phyloP scores from a whole-genome alignment of 306 rosid genomes.

The Begonia loranthoides region DNA sequence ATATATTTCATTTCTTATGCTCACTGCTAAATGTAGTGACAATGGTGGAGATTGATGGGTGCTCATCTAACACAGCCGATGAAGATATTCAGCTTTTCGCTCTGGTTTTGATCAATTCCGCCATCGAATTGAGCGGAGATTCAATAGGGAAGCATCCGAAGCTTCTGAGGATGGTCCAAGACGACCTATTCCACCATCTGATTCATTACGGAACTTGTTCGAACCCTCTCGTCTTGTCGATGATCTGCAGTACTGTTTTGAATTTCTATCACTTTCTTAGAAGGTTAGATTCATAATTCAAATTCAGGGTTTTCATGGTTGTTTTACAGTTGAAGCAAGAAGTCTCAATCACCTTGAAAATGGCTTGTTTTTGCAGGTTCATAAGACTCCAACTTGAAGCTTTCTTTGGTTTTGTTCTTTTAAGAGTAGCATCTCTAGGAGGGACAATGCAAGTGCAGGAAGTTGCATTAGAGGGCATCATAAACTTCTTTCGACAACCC shows the following conservation, averaged over 20 bases:
- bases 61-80: constrained; percentile 36
- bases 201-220: constrained; percentile 67
- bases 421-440: constrained; percentile 39
- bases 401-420: constrained; percentile 48
- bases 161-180: constrained; percentile 81
- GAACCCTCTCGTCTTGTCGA: constrained; percentile 66
- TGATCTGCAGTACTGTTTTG: constrained; percentile 90
- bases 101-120: constrained; percentile 57
- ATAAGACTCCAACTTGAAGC: constrained; percentile 73
- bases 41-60: constrained; percentile 41
- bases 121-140: constrained; percentile 72
- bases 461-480: constrained; percentile 74
- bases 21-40: constrained; percentile 73
- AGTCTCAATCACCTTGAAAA: too few species aligned
- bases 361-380: constrained; percentile 23
- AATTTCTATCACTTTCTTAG: constrained; percentile 66
- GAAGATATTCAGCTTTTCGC: constrained; percentile 82
- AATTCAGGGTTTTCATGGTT: too few species aligned
- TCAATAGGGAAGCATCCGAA: constrained; percentile 56
- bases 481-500: constrained; percentile 78
- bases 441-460: constrained; percentile 61
- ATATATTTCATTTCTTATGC: constrained; percentile 68
- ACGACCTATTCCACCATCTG: constrained; percentile 82
- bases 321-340: too few species aligned
- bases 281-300: constrained; percentile 29